Evolutionary conservation across 352 stramenopile genomes (phyloP).

Genomic region (Phytophthora nicotianae): DNA sequence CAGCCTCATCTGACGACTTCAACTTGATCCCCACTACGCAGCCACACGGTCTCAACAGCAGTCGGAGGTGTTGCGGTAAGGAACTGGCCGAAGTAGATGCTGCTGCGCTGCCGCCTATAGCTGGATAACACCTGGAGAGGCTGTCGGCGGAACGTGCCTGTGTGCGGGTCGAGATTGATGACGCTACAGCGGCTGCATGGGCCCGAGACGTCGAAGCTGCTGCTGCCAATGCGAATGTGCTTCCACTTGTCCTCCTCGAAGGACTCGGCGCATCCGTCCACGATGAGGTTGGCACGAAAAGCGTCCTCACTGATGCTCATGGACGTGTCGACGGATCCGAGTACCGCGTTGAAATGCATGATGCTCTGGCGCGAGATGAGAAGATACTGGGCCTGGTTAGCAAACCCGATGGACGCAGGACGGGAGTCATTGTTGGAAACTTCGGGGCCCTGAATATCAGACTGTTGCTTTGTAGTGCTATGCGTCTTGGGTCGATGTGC

Average conservation of each 20-base stretch:
- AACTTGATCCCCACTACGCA: conserved; percentile 37
- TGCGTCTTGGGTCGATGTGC: conserved; percentile 13
- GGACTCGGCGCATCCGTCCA: conserved; percentile 59
- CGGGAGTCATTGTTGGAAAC: not conserved
- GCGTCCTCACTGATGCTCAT: conserved; percentile 58
- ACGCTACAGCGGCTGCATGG: conserved; percentile 81
- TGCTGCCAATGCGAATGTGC: conserved; percentile 45
- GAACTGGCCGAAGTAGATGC: conserved; percentile 89
- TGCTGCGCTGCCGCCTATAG: conserved; percentile 73
- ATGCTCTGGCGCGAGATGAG: conserved; percentile 68
- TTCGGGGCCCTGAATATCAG: conserved; percentile 5
- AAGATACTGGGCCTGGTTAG: conserved; percentile 76
- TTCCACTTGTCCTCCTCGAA: conserved; percentile 84
- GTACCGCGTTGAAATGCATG: conserved; percentile 49
- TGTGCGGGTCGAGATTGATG: conserved; percentile 84
- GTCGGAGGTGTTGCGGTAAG: conserved; percentile 30
- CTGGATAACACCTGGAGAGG: conserved; percentile 76
- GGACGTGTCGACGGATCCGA: conserved; percentile 33
- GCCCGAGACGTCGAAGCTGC: conserved; percentile 60
- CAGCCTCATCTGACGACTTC: no score
- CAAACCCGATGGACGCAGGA: conserved; percentile 65
- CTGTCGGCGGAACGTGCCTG: conserved; percentile 52
- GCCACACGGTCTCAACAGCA: conserved; percentile 37
- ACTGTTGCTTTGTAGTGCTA: not conserved
- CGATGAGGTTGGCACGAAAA: conserved; percentile 78